Percentiles rank a stretch among this genome's conserved stretches.
phyloP scores from a whole-genome alignment of 371 early-diverging fungal species.

The Circinella minor region DNA sequence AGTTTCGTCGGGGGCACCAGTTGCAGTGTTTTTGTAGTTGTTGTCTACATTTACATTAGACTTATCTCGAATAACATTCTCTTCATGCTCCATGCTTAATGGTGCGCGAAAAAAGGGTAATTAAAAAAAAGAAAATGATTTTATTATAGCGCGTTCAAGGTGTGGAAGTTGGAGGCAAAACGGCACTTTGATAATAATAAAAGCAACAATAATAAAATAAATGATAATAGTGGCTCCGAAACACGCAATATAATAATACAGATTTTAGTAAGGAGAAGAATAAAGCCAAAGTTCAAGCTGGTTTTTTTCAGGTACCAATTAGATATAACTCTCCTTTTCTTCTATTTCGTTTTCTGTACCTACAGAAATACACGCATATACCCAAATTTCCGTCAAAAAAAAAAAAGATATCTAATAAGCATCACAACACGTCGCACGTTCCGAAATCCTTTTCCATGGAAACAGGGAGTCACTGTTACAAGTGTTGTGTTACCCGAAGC shows the following conservation, averaged over 20 bases:
- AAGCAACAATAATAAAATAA: no score
- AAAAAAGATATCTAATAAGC: no score
- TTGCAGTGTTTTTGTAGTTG: neutral
- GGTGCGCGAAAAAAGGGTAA: neutral
- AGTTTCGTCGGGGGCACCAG: neutral
- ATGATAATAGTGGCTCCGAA: neutral
- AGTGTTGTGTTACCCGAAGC: neutral
- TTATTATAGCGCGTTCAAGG: neutral
- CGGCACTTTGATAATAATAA: neutral
- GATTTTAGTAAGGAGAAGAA: no score
- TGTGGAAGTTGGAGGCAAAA: neutral
- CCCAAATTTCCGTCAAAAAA: no score
- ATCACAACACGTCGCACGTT: neutral
- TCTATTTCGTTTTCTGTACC: no score
- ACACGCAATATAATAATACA: no score
- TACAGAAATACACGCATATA: no score
- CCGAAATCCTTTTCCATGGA: neutral
- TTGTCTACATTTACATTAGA: neutral
- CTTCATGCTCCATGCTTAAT: slow-evolving; percentile 4
- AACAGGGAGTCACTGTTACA: neutral
- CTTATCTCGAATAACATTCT: neutral
- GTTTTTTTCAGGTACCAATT: no score
- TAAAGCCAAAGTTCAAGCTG: no score
- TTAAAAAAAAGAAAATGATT: neutral
- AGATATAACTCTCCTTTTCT: no score